Evolutionary conservation across 2,329 filamentous ascomycete species (phyloP).

Genomic region (Myotisia sp.): DNA sequence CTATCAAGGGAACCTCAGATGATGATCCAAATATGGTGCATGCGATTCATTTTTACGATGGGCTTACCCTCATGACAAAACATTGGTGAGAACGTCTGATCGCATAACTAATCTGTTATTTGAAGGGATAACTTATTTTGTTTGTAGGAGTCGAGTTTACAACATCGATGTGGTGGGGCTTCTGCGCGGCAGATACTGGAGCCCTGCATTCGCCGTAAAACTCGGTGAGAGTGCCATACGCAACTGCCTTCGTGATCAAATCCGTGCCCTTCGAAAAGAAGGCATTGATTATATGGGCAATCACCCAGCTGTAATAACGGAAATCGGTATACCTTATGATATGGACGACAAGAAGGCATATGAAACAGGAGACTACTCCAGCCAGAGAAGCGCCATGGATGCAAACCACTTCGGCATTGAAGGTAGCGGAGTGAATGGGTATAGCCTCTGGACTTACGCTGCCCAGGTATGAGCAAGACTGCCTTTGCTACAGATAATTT

Average conservation of each 20-base stretch:
- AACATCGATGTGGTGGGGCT: slow-evolving; percentile 94
- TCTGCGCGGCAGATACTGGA: slow-evolving; percentile 72
- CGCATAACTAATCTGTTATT: slow-evolving; percentile 10
- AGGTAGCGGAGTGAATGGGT: slow-evolving; percentile 67
- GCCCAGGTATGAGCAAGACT: slow-evolving; percentile 41
- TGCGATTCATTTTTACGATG: slow-evolving; percentile 91
- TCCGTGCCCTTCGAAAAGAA: slow-evolving; percentile 69
- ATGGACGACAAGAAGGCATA: slow-evolving; percentile 97
- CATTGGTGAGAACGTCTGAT: slow-evolving; percentile 53
- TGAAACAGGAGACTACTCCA: slow-evolving; percentile 86
- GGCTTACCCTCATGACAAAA: slow-evolving; percentile 91
- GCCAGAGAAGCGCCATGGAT: slow-evolving; percentile 82
- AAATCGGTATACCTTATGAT: slow-evolving; percentile 96
- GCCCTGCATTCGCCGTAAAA: slow-evolving; percentile 81
- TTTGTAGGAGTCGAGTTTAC: slow-evolving; percentile 64
- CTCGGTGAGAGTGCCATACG: slow-evolving; percentile 86
- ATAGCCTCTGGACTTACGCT: slow-evolving; percentile 79
- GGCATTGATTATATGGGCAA: slow-evolving; percentile 77
- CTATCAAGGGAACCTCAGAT: slow-evolving; percentile 72
- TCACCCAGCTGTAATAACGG: slow-evolving; percentile 78
- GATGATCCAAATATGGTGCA: slow-evolving; percentile 86
- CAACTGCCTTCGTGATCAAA: slow-evolving; percentile 81
- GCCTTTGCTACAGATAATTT: slow-evolving; percentile 1
- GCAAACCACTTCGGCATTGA: slow-evolving; percentile 92
- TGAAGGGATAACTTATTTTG: neutral